Evolutionary conservation across 352 stramenopile genomes (phyloP).

Genomic region (Globisporangium spiculum): DNA sequence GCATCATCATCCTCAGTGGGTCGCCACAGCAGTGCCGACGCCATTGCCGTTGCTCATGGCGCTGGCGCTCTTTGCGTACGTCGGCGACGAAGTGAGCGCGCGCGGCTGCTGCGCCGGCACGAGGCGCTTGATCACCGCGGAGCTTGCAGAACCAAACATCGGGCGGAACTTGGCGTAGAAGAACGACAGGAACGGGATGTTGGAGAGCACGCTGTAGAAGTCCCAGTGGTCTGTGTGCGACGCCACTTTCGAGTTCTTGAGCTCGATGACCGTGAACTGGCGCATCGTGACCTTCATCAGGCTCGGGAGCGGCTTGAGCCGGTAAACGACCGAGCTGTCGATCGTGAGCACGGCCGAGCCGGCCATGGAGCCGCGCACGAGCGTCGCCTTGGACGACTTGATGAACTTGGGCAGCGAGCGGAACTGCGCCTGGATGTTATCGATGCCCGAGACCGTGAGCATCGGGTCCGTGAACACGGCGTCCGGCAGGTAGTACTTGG

Average conservation of each 20-base stretch:
- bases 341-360: conserved; percentile 76
- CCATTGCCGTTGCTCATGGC: conserved; percentile 12
- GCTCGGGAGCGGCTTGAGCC: conserved; percentile 71
- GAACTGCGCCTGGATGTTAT: conserved; percentile 87
- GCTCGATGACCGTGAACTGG: conserved; percentile 81
- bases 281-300: conserved; percentile 70
- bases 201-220: conserved; percentile 78
- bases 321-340: conserved; percentile 74
- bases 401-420: conserved; percentile 75
- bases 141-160: conserved; percentile 66
- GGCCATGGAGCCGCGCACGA: conserved; percentile 82
- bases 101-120: conserved; percentile 24
- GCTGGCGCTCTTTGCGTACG: conserved; percentile 16
- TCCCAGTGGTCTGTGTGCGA: conserved; percentile 85
- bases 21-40: conserved; percentile 21
- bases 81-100: conserved; percentile 16
- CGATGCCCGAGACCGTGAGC: conserved; percentile 64
- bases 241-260: conserved; percentile 76
- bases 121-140: conserved; percentile 68
- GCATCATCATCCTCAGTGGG: conserved; percentile 19
- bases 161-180: conserved; percentile 79
- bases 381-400: conserved; percentile 69
- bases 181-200: conserved; percentile 74
- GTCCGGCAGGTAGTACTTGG: conserved; percentile 72
- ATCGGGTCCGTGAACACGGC: conserved; percentile 80